phyloP scores from a whole-genome alignment of 345 rosid species.

The Populus euphratica region DNA sequence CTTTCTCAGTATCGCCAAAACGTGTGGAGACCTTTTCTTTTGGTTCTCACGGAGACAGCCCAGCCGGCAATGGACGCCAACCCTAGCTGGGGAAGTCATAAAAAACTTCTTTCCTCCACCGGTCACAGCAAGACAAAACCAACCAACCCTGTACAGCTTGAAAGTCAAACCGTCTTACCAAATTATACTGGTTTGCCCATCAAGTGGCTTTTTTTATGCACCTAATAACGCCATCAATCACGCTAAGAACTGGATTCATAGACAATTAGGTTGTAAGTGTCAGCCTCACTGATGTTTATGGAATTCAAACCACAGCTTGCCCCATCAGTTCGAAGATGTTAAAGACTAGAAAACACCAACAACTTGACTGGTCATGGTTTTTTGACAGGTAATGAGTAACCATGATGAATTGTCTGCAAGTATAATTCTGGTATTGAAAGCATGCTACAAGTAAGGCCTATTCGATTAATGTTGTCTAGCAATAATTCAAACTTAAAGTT shows the following conservation, averaged over 20 bases:
- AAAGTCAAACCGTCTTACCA: conserved; percentile 4
- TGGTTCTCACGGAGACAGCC: too few species aligned
- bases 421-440: neutral
- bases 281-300: neutral
- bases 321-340: neutral
- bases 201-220: conserved; percentile 20
- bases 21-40: neutral
- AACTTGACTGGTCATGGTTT: neutral
- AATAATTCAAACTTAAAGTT: conserved; percentile 7
- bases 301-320: neutral
- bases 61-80: neutral
- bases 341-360: neutral
- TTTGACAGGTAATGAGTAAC: neutral
- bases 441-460: neutral
- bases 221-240: conserved; percentile 43
- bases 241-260: conserved; percentile 22
- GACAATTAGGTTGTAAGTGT: neutral
- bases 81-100: neutral
- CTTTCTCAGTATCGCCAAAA: neutral
- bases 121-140: neutral
- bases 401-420: neutral
- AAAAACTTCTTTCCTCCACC: neutral
- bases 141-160: too few species aligned
- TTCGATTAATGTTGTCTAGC: neutral
- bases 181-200: neutral